Evolutionary conservation across 2,329 filamentous ascomycete species (phyloP), one percentile per base, ranked within the genome.

Genomic region (Trichophyton simii): DNA sequence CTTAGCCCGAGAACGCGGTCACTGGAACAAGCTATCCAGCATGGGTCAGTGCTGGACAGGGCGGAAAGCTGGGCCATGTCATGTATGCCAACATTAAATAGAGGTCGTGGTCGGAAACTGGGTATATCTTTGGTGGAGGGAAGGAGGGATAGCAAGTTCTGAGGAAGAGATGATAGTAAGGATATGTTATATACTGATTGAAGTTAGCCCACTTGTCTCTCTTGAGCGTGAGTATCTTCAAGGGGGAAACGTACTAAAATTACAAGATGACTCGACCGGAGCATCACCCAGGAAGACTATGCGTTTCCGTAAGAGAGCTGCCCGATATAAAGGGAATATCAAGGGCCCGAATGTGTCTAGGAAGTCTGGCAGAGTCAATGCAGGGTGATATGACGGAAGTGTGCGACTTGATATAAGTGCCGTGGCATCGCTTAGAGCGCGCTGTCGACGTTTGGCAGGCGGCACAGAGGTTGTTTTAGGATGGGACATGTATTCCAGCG

Each of bases 1-100:
- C 97, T 97, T 73, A 89, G 87, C 55, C 84, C 85, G 13, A 99
- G 81, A 62, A 99, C 94, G 69, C 88, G 92, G 75, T 99, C 94
- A 1, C 92, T 97, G 2, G 92, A 96, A 73, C 91, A 96, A 11
- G 92, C 94, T 63, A 96, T 86, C 91, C 91, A 99, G 44, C 91
- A 88, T 25, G 75, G 71, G 48, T 83, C 80, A 41, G 71, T 48
- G 71, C 61, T 66, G 69, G 38, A 72, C 69, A 54, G 65, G 50
- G 87, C 83, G 3, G 88, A 80, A 3, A 97, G 80, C 61, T 87
- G 84, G 3, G 88, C 83, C 58, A 99, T 96, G 70, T 99, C 94
- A 72, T 96, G 89, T 15, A 99, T 86, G 58, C 94, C 94, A 63
- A 99, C 83, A 59, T 87, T 91, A 76, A 97, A 99, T n/a, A 99